Evolutionary conservation across 805 yeast genomes (phyloP), one percentile per base, ranked within the genome.

Genomic region (Lachancea nothofagi): DNA sequence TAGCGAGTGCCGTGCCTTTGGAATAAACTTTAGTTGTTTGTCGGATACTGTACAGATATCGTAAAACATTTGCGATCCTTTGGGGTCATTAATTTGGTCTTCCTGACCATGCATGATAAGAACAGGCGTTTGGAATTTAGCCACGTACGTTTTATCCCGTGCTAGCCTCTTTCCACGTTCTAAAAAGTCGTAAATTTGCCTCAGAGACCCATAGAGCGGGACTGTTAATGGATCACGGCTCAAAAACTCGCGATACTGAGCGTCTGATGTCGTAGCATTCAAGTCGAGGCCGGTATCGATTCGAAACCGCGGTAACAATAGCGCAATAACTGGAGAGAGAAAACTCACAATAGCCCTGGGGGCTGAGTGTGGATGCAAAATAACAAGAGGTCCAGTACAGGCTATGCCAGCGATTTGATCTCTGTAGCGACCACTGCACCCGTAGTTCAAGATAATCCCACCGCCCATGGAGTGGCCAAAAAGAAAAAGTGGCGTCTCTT

Each of bases 381-480:
- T 42, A 28, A 83, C 66, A 45, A 80, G 67, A 1, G 95, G 94
- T 1, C 78, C 87, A 24, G 72, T 63, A 0, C 67, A 71, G 28
- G 71, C 59, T 31, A 74, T 68, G 0, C 75, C 76, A 24, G 65
- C 61, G 19, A 83, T 43, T 14, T 67, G 49, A 20, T 71, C 67
- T 32, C 61, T 67, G 51, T 69, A 61, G 43, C 65, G 71, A 2
- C 89, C 89, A 23, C 55, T 53, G 26, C 75, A 67, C 3, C 75
- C 77, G 55, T 83, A 83, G 57, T 78, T 80, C 42, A 83, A 62
- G 0, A 65, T 66, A 36, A 83, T 76, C 0, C 82, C 89, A 15
- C 90, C 90, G 36, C 95, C 95, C 89, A 84, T 82, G 7, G 88
- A 82, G 48, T 79, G 86, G 1, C 90, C 88, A 52, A 73, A 65